Base-by-base conservation (phyloP, 257 asterid genomes). In the Solanum sparsipilum region DNA sequence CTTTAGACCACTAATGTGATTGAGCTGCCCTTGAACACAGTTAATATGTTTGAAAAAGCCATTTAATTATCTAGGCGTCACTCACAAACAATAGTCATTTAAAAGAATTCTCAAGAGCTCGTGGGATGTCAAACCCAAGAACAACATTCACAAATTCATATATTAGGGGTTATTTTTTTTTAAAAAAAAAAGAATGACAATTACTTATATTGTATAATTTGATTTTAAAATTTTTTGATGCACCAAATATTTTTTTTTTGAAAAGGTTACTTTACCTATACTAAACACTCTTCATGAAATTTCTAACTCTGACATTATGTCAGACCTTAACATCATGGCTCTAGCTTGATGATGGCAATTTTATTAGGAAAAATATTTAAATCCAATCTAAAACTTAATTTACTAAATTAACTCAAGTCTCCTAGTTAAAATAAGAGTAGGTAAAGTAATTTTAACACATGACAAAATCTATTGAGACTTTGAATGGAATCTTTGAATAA, bases 371-470 rank as follows among this genome's bases (percentile, higher is more conserved):
- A 63, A n/a, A 63, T 10, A 65, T 1, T 65, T n/a, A 10, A n/a
- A 65, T n/a, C 16, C 31, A 11, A 65, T n/a, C 3, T n/a, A 65
- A 65, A 65, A 65, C 29, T 7, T n/a, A 65, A 65, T 65, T 63
- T 65, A 65, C 36, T 27, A 79, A 46, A 46, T 20, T 82, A 46
- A 48, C 67, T 79, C 84, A n/a, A 79, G 85, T 25, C 67, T 20
- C 67, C 70, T 82, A 1, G 31, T 36, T 82, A 31, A 48, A 29
- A 18, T 48, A 82, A 23, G 68, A 79, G 86, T 82, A 29, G 86
- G 86, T 82, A 82, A 82, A 82, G 70, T 31, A 48, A 82, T 82
- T 82, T 38, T 27, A 46, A 48, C 86, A 82, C 70, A 48, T 48
- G 41, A 29, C 21, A 82, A 18, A 82, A 48, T 82, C 44, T 82